A percentile compares a stretch with the other conserved stretches of the same genome.
These are phyloP conservation scores for Pythium chondricola DNA, from an alignment of 352 stramenopile genomes.

Conservation along the genomic window DNA sequence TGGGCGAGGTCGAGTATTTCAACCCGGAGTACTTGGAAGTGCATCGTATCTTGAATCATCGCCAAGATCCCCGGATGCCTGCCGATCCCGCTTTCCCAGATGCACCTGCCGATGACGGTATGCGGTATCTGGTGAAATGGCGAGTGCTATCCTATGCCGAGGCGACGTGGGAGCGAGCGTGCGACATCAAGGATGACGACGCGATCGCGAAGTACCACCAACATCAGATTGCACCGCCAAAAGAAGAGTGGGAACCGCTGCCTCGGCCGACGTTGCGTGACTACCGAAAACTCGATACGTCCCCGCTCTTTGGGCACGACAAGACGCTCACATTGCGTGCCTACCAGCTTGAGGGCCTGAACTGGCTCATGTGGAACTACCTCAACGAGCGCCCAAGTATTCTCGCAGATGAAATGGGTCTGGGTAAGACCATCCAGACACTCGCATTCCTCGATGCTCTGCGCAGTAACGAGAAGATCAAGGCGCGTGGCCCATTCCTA, in stretches of 20 bases:
- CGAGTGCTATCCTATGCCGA: conserved; percentile 81
- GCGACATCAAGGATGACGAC: conserved; percentile 80
- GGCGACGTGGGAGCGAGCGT: conserved; percentile 83
- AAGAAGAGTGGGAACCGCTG: conserved; percentile 47
- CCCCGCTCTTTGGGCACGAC: conserved; percentile 67
- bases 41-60: conserved; percentile 78
- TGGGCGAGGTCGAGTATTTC: conserved; percentile 78
- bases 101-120: conserved; percentile 76
- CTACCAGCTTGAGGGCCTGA: conserved; percentile 86
- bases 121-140: conserved; percentile 87
- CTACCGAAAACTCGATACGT: conserved; percentile 83
- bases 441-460: conserved; percentile 94
- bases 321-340: conserved; percentile 62
- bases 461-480: conserved; percentile 83
- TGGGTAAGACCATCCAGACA: conserved; percentile 93
- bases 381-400: conserved; percentile 87
- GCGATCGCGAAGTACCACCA: conserved; percentile 73
- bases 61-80: conserved; percentile 51
- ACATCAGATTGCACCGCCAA: conserved; percentile 46
- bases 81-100: conserved; percentile 47
- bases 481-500: conserved; percentile 94
- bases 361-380: conserved; percentile 89
- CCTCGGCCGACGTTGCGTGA: conserved; percentile 70
- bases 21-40: conserved; percentile 89
- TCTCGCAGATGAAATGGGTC: conserved; percentile 87